Percentiles rank a stretch among this genome's conserved stretches.
These are phyloP conservation scores for Exophiala dermatitidis DNA, from an alignment of 2,329 filamentous ascomycete genomes.

Conservation along the genomic window DNA sequence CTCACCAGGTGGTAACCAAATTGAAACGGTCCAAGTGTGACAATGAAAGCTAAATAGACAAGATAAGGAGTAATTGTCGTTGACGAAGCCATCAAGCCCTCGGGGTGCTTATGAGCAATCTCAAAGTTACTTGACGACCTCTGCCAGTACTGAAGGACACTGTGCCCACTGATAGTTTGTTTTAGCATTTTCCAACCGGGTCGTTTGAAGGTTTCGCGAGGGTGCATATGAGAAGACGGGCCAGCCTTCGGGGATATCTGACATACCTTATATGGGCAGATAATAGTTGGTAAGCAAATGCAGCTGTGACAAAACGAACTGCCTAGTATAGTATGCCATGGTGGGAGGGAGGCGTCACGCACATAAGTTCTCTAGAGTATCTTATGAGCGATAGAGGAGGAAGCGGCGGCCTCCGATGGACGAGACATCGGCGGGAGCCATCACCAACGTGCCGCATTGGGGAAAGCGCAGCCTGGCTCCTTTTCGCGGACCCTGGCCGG, in stretches of 20 bases:
- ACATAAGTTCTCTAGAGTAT: constrained; percentile 13
- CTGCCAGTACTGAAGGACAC: constrained; percentile 10
- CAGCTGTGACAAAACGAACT: constrained; percentile 4
- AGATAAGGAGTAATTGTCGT: constrained; percentile 38
- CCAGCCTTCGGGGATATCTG: neutral
- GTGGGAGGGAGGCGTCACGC: constrained; percentile 16
- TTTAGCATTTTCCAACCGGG: constrained; percentile 13
- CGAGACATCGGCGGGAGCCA: neutral
- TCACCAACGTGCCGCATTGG: neutral
- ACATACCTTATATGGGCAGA: constrained; percentile 17
- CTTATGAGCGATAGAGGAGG: constrained; percentile 7
- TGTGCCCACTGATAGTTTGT: constrained; percentile 16
- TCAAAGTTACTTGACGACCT: constrained; percentile 3
- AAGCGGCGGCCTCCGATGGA: constrained; percentile 21
- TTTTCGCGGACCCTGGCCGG: neutral
- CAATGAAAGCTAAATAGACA: constrained; percentile 63
- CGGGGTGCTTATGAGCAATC: neutral
- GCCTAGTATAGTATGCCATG: constrained; percentile 13
- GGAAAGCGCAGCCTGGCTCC: constrained; percentile 17
- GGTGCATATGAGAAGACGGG: neutral
- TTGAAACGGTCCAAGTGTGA: constrained; percentile 80
- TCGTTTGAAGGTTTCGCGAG: neutral
- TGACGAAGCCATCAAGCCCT: constrained; percentile 8
- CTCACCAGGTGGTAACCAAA: constrained; percentile 87
- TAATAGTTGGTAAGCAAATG: constrained; percentile 2